Percentiles rank a stretch among this genome's conserved stretches.
These are phyloP conservation scores for Panaeolus papilionaceus DNA, from an alignment of 768 basidiomycete genomes.

Conservation along the genomic window DNA sequence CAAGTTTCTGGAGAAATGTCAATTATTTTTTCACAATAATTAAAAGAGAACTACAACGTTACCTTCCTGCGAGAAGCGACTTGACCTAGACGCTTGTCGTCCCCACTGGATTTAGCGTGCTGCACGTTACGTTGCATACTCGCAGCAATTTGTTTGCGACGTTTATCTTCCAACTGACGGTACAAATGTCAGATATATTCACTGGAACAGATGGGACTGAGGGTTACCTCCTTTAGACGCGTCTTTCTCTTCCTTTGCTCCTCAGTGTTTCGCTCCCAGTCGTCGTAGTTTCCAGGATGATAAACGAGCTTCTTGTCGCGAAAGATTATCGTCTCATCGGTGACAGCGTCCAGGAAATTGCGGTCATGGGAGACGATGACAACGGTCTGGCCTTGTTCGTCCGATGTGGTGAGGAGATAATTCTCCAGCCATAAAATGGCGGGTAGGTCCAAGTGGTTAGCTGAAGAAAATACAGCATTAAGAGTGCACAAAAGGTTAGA, in stretches of 20 bases:
- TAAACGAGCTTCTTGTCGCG: slow-evolving; percentile 57
- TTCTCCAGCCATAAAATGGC: slow-evolving; percentile 60
- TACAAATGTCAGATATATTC: neutral
- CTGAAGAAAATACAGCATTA: slow-evolving; percentile 20
- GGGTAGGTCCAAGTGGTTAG: slow-evolving; percentile 59
- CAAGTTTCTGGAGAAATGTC: slow-evolving; percentile 32
- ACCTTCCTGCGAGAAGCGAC: slow-evolving; percentile 64
- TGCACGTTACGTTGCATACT: slow-evolving; percentile 59
- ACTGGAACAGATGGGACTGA: neutral
- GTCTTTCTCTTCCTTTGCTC: slow-evolving; percentile 51
- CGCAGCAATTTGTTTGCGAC: slow-evolving; percentile 51
- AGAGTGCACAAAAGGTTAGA: neutral
- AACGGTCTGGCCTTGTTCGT: slow-evolving; percentile 47
- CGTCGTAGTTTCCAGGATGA: slow-evolving; percentile 61
- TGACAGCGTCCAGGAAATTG: slow-evolving; percentile 62
- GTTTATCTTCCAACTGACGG: slow-evolving; percentile 39
- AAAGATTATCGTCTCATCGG: slow-evolving; percentile 67
- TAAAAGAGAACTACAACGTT: neutral
- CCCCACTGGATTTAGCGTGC: slow-evolving; percentile 61
- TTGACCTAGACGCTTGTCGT: slow-evolving; percentile 60
- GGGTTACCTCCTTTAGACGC: slow-evolving; percentile 47
- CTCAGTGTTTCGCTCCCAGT: slow-evolving; percentile 52
- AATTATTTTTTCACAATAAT: neutral
- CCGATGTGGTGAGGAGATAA: slow-evolving; percentile 48
- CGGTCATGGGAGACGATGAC: slow-evolving; percentile 73